Evolutionary conservation across 371 early-diverging fungal genomes (phyloP).

Genomic region (Smittium culicis): DNA sequence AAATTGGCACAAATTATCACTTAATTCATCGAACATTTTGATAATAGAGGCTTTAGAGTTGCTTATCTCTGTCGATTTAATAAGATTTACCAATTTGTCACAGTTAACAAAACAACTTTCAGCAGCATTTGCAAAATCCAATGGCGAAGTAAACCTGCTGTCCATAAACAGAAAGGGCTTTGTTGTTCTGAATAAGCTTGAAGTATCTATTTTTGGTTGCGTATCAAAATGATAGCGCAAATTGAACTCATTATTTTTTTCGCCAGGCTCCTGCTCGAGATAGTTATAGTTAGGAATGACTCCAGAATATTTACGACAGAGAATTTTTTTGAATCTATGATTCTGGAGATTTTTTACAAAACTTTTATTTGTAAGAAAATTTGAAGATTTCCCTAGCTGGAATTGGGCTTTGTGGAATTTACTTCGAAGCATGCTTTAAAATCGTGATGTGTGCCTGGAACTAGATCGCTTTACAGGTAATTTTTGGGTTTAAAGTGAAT

Average conservation of each 20-base stretch:
- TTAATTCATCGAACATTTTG: conserved; percentile 73
- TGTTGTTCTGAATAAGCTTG: too few species aligned
- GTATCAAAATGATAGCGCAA: not conserved
- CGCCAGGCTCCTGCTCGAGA: conserved; percentile 2
- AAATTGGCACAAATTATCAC: conserved; percentile 75
- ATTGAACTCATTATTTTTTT: not conserved
- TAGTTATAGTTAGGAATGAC: too few species aligned
- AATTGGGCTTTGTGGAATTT: too few species aligned
- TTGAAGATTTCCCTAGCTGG: too few species aligned
- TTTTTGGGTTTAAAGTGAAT: too few species aligned
- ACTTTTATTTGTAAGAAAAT: too few species aligned
- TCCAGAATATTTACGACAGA: too few species aligned
- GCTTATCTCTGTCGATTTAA: conserved; percentile 16
- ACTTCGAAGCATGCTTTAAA: too few species aligned
- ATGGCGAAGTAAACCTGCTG: conserved; percentile 26
- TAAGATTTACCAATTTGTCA: conserved; percentile 20
- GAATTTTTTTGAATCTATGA: too few species aligned
- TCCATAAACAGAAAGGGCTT: conserved; percentile 25
- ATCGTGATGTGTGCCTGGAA: too few species aligned
- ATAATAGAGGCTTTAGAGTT: conserved; percentile 53
- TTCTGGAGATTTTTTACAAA: too few species aligned
- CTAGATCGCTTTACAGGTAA: too few species aligned
- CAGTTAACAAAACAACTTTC: conserved; percentile 21
- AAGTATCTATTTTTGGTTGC: not conserved
- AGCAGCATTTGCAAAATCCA: conserved; percentile 21